Evolutionary conservation across 1,284 basidiomycete species (phyloP).

Genomic region (Ceratobasidium sp.): DNA sequence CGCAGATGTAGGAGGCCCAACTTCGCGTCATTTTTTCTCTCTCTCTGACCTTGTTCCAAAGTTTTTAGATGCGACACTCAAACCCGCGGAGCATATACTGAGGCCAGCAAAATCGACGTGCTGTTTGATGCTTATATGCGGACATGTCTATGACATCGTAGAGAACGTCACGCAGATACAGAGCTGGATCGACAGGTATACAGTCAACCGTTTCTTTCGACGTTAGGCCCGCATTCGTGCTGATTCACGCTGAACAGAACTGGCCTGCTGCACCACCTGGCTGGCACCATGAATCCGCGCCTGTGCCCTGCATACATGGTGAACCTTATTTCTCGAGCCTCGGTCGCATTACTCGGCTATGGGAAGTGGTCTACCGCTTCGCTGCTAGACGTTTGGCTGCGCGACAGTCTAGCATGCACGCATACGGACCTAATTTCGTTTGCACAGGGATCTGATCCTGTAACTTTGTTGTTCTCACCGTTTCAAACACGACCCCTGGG

Average conservation of each 20-base stretch:
- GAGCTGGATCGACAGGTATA: background rate
- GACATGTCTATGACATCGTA: no score
- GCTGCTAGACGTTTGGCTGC: background rate
- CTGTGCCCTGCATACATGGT: slow-evolving; percentile 14
- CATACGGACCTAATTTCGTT: slow-evolving; percentile 10
- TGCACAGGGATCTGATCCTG: background rate
- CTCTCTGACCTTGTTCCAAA: no score
- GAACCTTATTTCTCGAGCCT: background rate
- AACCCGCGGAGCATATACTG: no score
- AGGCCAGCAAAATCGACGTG: no score
- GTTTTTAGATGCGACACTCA: no score
- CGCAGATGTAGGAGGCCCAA: no score
- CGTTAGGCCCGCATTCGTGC: background rate
- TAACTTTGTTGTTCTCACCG: slow-evolving; percentile 4
- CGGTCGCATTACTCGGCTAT: background rate
- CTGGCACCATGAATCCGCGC: background rate
- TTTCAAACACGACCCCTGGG: slow-evolving; percentile 18
- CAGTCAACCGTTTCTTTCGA: background rate
- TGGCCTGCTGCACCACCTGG: background rate
- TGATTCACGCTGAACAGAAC: background rate
- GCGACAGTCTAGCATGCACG: background rate
- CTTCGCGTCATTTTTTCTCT: no score
- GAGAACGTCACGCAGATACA: no score
- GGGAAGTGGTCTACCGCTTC: background rate
- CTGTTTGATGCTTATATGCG: no score